Conservation (phyloP, 2,329 filamentous ascomycete genomes). For the Arthroderma uncinatum region DNA sequence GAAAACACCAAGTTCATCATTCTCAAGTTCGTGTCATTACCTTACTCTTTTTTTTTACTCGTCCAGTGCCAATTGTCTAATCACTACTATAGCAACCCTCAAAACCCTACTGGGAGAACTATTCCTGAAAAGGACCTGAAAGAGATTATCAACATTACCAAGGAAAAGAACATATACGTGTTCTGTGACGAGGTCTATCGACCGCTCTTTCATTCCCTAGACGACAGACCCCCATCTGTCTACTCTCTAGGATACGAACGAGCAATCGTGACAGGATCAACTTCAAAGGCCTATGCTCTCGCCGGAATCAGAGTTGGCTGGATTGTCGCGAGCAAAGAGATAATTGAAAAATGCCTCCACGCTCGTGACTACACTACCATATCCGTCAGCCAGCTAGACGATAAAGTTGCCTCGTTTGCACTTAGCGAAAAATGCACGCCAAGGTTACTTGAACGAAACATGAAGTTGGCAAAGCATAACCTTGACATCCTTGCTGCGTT, state of each 20-base stretch:
- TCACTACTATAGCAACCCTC: constrained; percentile 55
- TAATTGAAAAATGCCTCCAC: constrained; percentile 53
- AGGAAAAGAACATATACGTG: constrained; percentile 52
- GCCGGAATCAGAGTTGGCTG: constrained; percentile 75
- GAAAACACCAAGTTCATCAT: constrained; percentile 47
- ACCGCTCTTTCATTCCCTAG: constrained; percentile 64
- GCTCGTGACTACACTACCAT: constrained; percentile 78
- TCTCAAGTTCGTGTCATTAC: constrained; percentile 38
- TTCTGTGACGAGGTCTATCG: constrained; percentile 74
- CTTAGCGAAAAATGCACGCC: constrained; percentile 55
- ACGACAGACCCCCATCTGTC: constrained; percentile 50
- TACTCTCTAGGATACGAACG: constrained; percentile 61
- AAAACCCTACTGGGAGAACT: constrained; percentile 67
- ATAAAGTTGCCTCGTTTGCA: constrained; percentile 65
- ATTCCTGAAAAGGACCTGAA: constrained; percentile 53
- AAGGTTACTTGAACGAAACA: constrained; percentile 51
- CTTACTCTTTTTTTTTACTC: not conserved
- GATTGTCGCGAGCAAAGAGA: constrained; percentile 54
- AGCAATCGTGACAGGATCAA: constrained; percentile 62
- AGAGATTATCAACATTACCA: constrained; percentile 53
- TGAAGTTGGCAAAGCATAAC: constrained; percentile 57
- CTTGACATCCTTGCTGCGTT: constrained; percentile 56
- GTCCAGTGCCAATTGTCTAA: constrained; percentile 35
- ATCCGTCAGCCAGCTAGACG: constrained; percentile 69
- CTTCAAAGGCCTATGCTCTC: constrained; percentile 76